phyloP scores from a whole-genome alignment of 2,329 filamentous ascomycete species.

The Penicillium freii region DNA sequence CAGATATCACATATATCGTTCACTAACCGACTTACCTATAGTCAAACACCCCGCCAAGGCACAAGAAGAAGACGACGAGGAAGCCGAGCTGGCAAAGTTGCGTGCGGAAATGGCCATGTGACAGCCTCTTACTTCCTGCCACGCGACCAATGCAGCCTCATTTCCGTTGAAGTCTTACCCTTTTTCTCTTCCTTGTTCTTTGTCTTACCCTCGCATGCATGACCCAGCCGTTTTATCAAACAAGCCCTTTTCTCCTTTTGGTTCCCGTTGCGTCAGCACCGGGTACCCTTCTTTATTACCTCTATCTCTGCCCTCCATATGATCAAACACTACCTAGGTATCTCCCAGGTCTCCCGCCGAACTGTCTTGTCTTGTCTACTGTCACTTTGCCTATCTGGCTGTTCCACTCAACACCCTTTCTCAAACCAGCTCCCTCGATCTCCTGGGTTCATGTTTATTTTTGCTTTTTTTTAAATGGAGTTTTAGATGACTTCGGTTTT shows the following conservation, averaged over 20 bases:
- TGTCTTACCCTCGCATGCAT: conserved; percentile 19
- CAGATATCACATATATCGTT: background rate
- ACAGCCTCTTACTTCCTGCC: conserved; percentile 17
- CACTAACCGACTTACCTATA: conserved; percentile 21
- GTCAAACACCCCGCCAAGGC: conserved; percentile 50
- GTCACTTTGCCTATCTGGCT: conserved; percentile 7
- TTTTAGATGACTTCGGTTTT: conserved; percentile 4
- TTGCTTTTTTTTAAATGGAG: conserved; percentile 6
- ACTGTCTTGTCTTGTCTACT: background rate
- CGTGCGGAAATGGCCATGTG: conserved; percentile 98
- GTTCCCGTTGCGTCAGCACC: conserved; percentile 8
- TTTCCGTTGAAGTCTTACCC: conserved; percentile 3
- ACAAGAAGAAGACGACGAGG: conserved; percentile 85
- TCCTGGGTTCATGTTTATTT: background rate
- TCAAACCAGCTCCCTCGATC: background rate
- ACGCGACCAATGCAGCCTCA: conserved; percentile 9
- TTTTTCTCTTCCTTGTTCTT: conserved; percentile 8
- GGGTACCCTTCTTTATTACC: conserved; percentile 4
- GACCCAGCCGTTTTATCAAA: conserved; percentile 19
- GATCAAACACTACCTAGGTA: background rate
- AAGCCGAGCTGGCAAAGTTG: conserved; percentile 87
- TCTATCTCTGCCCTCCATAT: background rate
- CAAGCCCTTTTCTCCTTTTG: conserved; percentile 13
- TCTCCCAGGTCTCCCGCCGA: background rate
- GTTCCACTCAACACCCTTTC: conserved; percentile 7